These are phyloP conservation scores for Aspergillus campestris DNA, from an alignment of 495 filamentous ascomycete species.

Conservation along the genomic window DNA sequence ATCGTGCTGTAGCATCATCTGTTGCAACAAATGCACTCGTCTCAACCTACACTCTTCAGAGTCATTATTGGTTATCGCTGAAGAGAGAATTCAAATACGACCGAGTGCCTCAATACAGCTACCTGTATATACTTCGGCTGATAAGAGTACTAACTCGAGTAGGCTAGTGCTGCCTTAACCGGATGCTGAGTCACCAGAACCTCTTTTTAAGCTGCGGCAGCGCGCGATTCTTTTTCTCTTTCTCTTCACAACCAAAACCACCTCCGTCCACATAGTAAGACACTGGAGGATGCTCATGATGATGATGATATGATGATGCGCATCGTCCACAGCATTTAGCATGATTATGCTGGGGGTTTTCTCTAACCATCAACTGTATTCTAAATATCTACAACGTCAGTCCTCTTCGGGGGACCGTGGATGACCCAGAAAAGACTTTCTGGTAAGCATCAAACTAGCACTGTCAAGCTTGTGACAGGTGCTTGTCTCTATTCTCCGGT, in stretches of 20 bases:
- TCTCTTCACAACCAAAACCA: slow-evolving; percentile 9
- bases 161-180: slow-evolving; percentile 36
- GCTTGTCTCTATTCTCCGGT: slow-evolving; percentile 16
- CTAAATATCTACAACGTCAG: slow-evolving; percentile 1
- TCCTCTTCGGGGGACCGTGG: slow-evolving; percentile 1
- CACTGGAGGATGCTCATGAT: slow-evolving; percentile 4
- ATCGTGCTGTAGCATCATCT: too few relatives aligned
- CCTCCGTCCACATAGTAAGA: neutral
- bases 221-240: slow-evolving; percentile 16
- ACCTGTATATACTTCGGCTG: too few relatives aligned
- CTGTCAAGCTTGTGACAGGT: slow-evolving; percentile 6
- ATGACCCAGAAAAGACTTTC: slow-evolving; percentile 13
- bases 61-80: too few relatives aligned
- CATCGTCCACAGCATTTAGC: slow-evolving; percentile 5
- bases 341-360: slow-evolving; percentile 7
- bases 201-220: slow-evolving; percentile 22
- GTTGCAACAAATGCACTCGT: too few relatives aligned
- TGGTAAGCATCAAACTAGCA: slow-evolving; percentile 18
- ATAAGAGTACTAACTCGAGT: too few relatives aligned
- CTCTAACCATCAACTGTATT: slow-evolving; percentile 7
- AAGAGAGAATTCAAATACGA: too few relatives aligned
- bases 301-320: slow-evolving; percentile 13
- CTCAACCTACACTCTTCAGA: too few relatives aligned
- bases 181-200: slow-evolving; percentile 36
- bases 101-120: too few relatives aligned